Percentiles rank a stretch among this genome's conserved stretches.
phyloP scores from a whole-genome alignment of 192 early-diverging fungal genomes.

The Coemansia sp. region DNA sequence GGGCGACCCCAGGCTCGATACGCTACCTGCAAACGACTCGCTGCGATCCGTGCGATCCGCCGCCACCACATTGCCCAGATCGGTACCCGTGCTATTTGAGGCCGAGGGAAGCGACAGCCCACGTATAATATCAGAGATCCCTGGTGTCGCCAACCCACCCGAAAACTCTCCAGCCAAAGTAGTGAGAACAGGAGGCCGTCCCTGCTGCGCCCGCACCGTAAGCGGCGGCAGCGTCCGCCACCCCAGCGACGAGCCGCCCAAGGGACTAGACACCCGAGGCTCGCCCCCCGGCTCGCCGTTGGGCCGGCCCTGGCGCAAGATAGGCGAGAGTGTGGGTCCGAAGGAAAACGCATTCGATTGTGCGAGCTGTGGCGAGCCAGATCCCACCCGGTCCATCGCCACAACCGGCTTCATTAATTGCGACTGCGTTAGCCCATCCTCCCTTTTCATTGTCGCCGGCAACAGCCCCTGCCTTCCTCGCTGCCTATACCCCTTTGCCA shows the following conservation, averaged over 20 bases:
- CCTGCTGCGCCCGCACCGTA: not conserved
- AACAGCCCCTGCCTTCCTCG: conserved; percentile 4
- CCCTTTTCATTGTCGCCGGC: not conserved
- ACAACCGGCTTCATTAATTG: conserved; percentile 47
- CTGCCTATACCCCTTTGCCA: conserved; percentile 15
- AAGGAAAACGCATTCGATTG: not conserved
- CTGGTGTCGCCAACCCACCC: not conserved
- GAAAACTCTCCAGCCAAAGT: not conserved
- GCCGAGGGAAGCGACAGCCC: conserved; percentile 9
- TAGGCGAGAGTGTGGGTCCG: not conserved
- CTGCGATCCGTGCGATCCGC: conserved; percentile 26
- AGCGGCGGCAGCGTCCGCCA: conserved; percentile 31
- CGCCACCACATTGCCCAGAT: not conserved
- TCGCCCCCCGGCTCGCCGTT: not conserved
- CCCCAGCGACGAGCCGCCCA: not conserved
- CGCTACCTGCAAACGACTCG: conserved; percentile 29
- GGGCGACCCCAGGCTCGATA: conserved; percentile 30
- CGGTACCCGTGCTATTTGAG: not conserved
- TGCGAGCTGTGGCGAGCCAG: not conserved
- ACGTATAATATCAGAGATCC: conserved; percentile 15
- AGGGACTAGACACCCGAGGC: conserved; percentile 13
- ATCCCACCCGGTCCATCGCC: not conserved
- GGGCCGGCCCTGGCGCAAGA: not conserved
- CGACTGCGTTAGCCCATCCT: conserved; percentile 29
- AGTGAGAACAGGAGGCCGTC: not conserved